Evolutionary conservation across 805 yeast species (phyloP), one percentile per base, ranked within the genome.

Genomic region (Schwanniomyces vanrijiae): DNA sequence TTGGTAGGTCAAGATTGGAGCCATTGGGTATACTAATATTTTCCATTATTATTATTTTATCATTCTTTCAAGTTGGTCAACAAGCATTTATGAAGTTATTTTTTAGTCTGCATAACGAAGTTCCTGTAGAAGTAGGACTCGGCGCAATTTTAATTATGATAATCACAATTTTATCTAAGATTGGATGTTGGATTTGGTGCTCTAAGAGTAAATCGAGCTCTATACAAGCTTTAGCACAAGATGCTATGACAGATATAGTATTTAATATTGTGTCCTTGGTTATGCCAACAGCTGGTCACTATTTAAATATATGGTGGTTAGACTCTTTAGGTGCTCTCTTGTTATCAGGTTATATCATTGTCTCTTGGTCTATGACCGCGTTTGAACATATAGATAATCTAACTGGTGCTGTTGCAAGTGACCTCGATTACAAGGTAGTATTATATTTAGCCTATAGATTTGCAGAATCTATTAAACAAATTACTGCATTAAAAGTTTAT

Each of bases 21-120:
- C 95, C 95, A 0, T 73, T 87, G 46, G 94, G 95, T 0, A 86
- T 87, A 14, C 71, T 88, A 48, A 81, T 87, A 2, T 87, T 87
- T 58, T 83, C 90, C 1, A 74, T 86, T 34, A 72, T 88, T 33
- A 87, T 87, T 52, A 82, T 87, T 21, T 68, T 85, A 19, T 84
- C 91, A 3, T 87, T 87, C 50, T 56, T 83, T 40, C 90, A 86
- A 59, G 89, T 87, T 47, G 86, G 84, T 1, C 78, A 81, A 46
- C 88, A 83, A 58, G 76, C 92, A 1, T 55, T 78, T 22, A 71
- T 75, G 46, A 66, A 75, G 46, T 60, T 88, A 28, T 49, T 80
- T n/a, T 51, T 68, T 34, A 55, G 56, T 21, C 44, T 53, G 3
- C 64, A 66, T 3, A 73, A 72, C 18, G 55, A 58, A 29, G 64